Evolutionary conservation across 2,329 filamentous ascomycete species (phyloP).

Genomic region (Thielaviopsis euricoi): DNA sequence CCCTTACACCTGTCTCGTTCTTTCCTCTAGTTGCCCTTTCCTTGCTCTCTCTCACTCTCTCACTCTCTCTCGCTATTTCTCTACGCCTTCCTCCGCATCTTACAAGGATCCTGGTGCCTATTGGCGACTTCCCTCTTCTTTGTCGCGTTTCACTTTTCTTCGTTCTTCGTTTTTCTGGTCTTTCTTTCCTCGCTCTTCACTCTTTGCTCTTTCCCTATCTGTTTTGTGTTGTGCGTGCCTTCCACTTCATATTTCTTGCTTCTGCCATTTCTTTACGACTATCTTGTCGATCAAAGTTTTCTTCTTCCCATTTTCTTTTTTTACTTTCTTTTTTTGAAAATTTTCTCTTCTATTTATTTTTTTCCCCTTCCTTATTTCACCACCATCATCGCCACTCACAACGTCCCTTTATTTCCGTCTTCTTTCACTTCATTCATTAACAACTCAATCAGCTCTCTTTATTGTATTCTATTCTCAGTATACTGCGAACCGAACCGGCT

Average conservation of each 20-base stretch:
- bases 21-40: neutral
- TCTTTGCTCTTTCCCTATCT: neutral
- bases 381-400: neutral
- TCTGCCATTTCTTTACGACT: too few relatives aligned
- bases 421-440: neutral
- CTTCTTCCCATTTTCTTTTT: neutral
- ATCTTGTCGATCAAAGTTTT: neutral
- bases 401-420: neutral
- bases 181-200: neutral
- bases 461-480: neutral
- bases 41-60: neutral
- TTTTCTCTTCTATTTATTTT: neutral
- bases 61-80: neutral
- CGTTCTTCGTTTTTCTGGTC: neutral
- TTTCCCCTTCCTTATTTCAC: neutral
- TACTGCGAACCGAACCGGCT: neutral
- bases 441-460: neutral
- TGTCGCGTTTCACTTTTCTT: slow-evolving; percentile 4
- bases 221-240: neutral
- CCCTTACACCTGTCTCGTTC: neutral
- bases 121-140: neutral
- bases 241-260: too few relatives aligned
- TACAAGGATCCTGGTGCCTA: too few relatives aligned
- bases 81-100: neutral
- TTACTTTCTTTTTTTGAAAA: neutral